Percentiles rank a stretch among this genome's conserved stretches.
phyloP scores from a whole-genome alignment of 83 land plant genomes.

The Larix sibirica region DNA sequence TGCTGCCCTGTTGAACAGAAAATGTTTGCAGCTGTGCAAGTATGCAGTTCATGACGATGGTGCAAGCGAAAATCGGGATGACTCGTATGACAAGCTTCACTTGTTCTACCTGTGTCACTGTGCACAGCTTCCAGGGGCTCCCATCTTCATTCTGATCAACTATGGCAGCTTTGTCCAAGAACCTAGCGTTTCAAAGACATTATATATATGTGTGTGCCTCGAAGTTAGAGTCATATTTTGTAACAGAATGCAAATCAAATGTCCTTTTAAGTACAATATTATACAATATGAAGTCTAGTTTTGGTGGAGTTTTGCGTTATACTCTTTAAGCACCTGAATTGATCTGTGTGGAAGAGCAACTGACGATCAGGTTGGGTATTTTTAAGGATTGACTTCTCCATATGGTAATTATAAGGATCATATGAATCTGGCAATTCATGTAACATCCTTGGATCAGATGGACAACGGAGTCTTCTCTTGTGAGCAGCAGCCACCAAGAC shows the following conservation, averaged over 20 bases:
- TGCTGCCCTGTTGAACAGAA: slow-evolving; percentile 79
- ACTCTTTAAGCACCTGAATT: slow-evolving; percentile 37
- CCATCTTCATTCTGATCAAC: not conserved
- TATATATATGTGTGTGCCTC: no score
- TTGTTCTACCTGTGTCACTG: slow-evolving; percentile 80
- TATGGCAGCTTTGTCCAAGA: slow-evolving; percentile 30
- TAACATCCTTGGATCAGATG: slow-evolving; percentile 39
- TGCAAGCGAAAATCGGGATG: slow-evolving; percentile 82
- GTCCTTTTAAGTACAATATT: no score
- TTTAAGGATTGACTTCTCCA: no score
- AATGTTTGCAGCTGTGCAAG: slow-evolving; percentile 90
- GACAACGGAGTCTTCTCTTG: slow-evolving; percentile 53
- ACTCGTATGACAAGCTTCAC: slow-evolving; percentile 67
- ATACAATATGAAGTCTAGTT: not conserved
- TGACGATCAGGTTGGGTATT: not conserved
- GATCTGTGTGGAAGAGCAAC: slow-evolving; percentile 35
- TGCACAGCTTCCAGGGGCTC: slow-evolving; percentile 45
- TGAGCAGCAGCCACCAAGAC: slow-evolving; percentile 63
- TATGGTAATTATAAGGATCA: no score
- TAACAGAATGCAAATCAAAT: no score
- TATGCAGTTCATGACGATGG: slow-evolving; percentile 78
- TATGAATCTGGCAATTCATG: slow-evolving; percentile 22
- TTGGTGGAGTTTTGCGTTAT: not conserved
- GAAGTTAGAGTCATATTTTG: no score
- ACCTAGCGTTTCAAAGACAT: slow-evolving; percentile 8